Evolutionary conservation across 2,329 filamentous ascomycete genomes (phyloP), one percentile per base, ranked within the genome.

Genomic region (Penicillium psychrosexuale): DNA sequence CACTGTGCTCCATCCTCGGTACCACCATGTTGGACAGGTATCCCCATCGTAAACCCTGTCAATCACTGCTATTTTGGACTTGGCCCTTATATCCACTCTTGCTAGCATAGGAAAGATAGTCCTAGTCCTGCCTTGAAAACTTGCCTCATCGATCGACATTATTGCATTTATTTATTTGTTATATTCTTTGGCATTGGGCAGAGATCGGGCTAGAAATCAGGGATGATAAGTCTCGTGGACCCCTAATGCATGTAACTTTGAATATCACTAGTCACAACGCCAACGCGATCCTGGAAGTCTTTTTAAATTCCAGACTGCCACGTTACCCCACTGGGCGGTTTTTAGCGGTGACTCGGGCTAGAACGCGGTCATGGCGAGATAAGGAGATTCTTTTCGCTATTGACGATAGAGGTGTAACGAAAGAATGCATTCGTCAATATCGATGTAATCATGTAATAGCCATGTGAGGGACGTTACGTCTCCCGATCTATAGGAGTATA

Each of bases 301-400:
- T 44, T 34, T 51, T 17, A 9, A 40, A 51, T 33, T 52, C 28
- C 17, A 53, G 49, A 47, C 36, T 42, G 47, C 47, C 52, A 54
- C 40, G 38, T 31, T 51, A 54, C 52, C 27, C 52, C 52, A 54
- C 52, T 45, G 52, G 52, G 47, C 52, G 52, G 51, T 43, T 50
- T 54, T 54, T 33, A 39, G 46, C 39, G 46, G 33, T 54, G 28
- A 12, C 39, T 12, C 15, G 50, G 52, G 52, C 52, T 54, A 51
- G 52, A 54, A 34, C 52, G 52, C 19, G 51, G 51, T 15, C 46
- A 24, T 37, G 44, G 51, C 39, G 46, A 54, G 31, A 51, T 38
- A 50, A 49, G 51, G 46, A 49, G 28, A 27, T 51, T 22, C 19
- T n/a, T n/a, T 13, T 27, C 2, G 2, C 27, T 24, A n/a, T 31